Evolutionary conservation across 805 yeast genomes (phyloP), one percentile per base, ranked within the genome.

Genomic region (Wickerhamiella sergipiensis): DNA sequence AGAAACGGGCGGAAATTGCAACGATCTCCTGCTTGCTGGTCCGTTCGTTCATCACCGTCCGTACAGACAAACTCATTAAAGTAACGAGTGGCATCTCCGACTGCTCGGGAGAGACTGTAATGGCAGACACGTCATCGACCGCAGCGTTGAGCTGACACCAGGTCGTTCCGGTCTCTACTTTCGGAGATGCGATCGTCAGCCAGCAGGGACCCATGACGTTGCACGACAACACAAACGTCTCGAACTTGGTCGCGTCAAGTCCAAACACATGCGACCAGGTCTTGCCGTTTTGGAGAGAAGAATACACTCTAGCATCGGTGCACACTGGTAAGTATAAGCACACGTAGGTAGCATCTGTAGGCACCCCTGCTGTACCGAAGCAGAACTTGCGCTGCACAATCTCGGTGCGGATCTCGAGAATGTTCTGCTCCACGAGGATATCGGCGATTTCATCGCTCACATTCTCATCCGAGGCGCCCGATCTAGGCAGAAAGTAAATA

Each of bases 121-220:
- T 78, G 10, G 52, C 36, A 24, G 46, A 44, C 19, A 58, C 59
- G 10, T 45, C 44, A 4, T 65, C 60, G 1, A 85, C 76, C 1
- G 80, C 67, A 1, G 84, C 78, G 60, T 87, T 95, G n/a, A 85
- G 73, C 51, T 77, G 77, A 67, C 58, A 46, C 55, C 95, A 85
- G 68, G 89, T 90, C 0, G 95, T 81, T 2, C 84, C 74, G 60
- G 80, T 82, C 49, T 73, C 75, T 42, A 81, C 64, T 22, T 65
- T 63, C 47, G 81, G 83, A 48, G 77, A 74, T 43, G 74, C 71
- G 49, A 92, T 72, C 47, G 83, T 83, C 49, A 92, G 70, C 98
- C 98, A 92, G 64, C 97, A 88, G 2, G 98, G 98, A 9, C 98
- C 98, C 96, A 87, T 89, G 45, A 92, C 74, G 58, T 83, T 81